Conservation (phyloP, 2,329 filamentous ascomycete species). For the Juglanconis juglandina region DNA sequence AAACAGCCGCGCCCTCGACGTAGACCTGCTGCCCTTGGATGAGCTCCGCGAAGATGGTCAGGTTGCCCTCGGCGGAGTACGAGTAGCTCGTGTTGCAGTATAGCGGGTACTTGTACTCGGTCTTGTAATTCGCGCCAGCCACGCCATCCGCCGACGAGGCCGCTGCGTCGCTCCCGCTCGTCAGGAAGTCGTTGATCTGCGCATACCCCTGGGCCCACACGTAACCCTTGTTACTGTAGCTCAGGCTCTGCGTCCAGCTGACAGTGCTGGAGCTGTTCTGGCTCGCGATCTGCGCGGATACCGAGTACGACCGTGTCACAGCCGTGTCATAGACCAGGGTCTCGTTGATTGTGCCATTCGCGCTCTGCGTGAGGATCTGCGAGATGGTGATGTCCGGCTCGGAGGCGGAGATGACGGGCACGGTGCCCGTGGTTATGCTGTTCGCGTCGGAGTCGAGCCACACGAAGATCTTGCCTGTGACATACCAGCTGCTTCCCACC, state of each 20-base stretch:
- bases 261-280: constrained; percentile 34
- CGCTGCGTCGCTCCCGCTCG: constrained; percentile 28
- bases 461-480: constrained; percentile 78
- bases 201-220: constrained; percentile 32
- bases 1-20: constrained; percentile 37
- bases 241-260: constrained; percentile 58
- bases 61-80: constrained; percentile 39
- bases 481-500: constrained; percentile 67
- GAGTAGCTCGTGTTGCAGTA: constrained; percentile 51
- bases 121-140: constrained; percentile 26
- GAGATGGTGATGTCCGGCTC: constrained; percentile 48
- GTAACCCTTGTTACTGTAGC: constrained; percentile 50
- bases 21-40: constrained; percentile 39
- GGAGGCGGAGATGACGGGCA: constrained; percentile 28
- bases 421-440: constrained; percentile 49
- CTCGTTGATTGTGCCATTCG: constrained; percentile 51
- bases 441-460: constrained; percentile 57
- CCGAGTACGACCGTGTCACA: constrained; percentile 52
- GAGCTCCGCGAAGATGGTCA: constrained; percentile 41
- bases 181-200: constrained; percentile 41
- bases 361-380: constrained; percentile 41
- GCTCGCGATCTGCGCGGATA: constrained; percentile 49
- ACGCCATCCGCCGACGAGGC: background rate
- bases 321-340: constrained; percentile 57
- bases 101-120: constrained; percentile 58